Base-by-base conservation (phyloP, 2,329 filamentous ascomycete species). In the Cladosporium velox region DNA sequence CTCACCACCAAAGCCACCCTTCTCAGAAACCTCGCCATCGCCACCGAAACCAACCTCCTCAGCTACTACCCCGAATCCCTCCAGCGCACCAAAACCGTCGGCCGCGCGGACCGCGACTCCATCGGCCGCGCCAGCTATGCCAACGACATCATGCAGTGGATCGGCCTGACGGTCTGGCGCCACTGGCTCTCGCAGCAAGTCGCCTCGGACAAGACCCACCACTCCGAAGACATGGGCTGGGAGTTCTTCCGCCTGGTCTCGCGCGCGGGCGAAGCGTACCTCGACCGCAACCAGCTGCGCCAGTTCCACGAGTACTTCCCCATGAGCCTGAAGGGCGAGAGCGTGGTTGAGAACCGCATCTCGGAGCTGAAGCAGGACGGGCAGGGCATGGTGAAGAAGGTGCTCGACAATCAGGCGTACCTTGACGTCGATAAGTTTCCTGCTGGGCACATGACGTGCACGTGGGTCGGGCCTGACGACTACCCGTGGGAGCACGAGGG, bases 101-200 rank as follows among this genome's bases (percentile, higher is more conserved):
- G 71, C 64, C 69, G 67, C 63, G 75, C 67, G 44, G 72, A 76
- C 71, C 70, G 67, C 44, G 74, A 77, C 64, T 73, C 74, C 24
- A 75, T 77, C 47, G 73, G 76, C 60, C 80, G 82, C 38, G 77
- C 79, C 54, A 75, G 76, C 18, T 85, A 84, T 68, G 74, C 77
- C 24, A 80, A 78, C 66, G 81, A 85, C 67, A 81, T 85, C 66
- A 78, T 84, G 67, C 76, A 81, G 68, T 85, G 83, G 84, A 82
- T 85, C 74, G 79, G 79, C 4, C 74, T 85, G 8, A 72, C 70
- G 8, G 78, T 83, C 60, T 81, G 83, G 71, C 79, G 80, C 0
- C 80, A 85, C 70, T 84, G 80, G 79, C 71, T 83, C 35, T 76
- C 74, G 1, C 77, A 82, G 62, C 71, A 75, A 15, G 74, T 84